These are phyloP conservation scores for Rhodotorula kratochvilovae DNA, from an alignment of 768 basidiomycete genomes.

Conservation along the genomic window DNA sequence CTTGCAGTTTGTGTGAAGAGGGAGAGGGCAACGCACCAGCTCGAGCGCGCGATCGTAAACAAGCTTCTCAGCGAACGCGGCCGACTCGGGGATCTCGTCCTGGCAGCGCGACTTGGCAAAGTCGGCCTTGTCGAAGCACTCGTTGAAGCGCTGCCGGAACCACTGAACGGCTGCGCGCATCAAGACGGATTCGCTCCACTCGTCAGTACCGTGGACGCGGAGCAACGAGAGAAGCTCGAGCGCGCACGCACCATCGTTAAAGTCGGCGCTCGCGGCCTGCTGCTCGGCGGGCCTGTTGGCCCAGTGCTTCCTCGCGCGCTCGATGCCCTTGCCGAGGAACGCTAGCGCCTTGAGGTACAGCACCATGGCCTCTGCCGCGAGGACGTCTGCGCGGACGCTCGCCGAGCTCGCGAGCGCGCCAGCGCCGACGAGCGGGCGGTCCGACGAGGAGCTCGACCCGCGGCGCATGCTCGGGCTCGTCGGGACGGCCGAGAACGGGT, in stretches of 20 bases:
- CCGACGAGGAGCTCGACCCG: constrained; percentile 44
- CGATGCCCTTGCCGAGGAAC: constrained; percentile 88
- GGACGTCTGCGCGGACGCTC: constrained; percentile 30
- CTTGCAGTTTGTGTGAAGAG: not conserved
- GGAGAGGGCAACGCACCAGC: constrained; percentile 57
- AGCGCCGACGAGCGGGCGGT: constrained; percentile 30
- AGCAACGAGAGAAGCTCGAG: not conserved
- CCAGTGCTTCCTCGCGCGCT: constrained; percentile 63
- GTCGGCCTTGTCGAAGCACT: constrained; percentile 86
- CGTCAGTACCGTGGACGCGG: constrained; percentile 1
- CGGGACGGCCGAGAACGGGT: constrained; percentile 38
- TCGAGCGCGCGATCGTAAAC: constrained; percentile 86
- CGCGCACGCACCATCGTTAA: constrained; percentile 62
- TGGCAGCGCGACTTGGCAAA: constrained; percentile 50
- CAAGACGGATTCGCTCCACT: no score
- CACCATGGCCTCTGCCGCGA: constrained; percentile 63
- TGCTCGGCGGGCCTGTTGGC: constrained; percentile 72
- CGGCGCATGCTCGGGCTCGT: constrained; percentile 36
- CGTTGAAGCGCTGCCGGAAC: constrained; percentile 91
- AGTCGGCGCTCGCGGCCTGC: constrained; percentile 58
- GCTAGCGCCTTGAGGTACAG: constrained; percentile 87
- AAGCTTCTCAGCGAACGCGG: constrained; percentile 79
- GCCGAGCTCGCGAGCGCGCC: constrained; percentile 6
- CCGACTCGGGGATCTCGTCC: constrained; percentile 70
- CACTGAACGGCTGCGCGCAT: constrained; percentile 58